Percentiles rank a stretch among this genome's conserved stretches.
These are phyloP conservation scores for Uronychia binucleata DNA, from an alignment of 73 alveolate genomes.

Conservation along the genomic window DNA sequence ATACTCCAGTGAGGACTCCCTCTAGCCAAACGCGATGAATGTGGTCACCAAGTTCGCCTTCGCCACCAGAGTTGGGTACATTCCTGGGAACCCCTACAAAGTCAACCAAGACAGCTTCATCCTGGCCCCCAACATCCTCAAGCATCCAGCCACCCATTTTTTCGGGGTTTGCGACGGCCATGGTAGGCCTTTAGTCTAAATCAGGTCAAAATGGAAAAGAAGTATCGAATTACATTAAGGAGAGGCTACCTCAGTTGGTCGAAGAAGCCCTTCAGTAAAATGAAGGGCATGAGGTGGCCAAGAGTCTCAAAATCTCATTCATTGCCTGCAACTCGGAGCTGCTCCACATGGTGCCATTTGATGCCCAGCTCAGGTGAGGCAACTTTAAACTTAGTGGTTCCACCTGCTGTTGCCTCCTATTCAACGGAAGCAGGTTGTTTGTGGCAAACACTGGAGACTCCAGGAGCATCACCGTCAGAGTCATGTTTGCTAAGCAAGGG, in stretches of 20 bases:
- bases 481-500: slow-evolving; percentile 1
- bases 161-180: slow-evolving; percentile 96
- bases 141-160: slow-evolving; percentile 68
- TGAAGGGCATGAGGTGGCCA: neutral
- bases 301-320: slow-evolving; percentile 1
- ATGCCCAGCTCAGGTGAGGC: slow-evolving; percentile 5
- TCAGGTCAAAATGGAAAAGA: slow-evolving; percentile 69
- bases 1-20: neutral
- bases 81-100: slow-evolving; percentile 84
- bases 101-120: slow-evolving; percentile 89
- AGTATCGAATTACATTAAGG: slow-evolving; percentile 64
- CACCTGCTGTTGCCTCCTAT: slow-evolving; percentile 54
- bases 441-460: slow-evolving; percentile 89
- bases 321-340: slow-evolving; percentile 16
- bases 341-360: slow-evolving; percentile 15
- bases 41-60: slow-evolving; percentile 68
- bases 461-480: slow-evolving; percentile 63
- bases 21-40: slow-evolving; percentile 15
- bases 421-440: slow-evolving; percentile 55
- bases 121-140: slow-evolving; percentile 78
- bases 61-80: slow-evolving; percentile 68
- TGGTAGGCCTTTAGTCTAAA: slow-evolving; percentile 38
- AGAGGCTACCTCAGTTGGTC: slow-evolving; percentile 35
- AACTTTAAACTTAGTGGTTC: slow-evolving; percentile 29
- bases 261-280: neutral